phyloP scores from a whole-genome alignment of 106 monocot species.

The Narthecium ossifragum region DNA sequence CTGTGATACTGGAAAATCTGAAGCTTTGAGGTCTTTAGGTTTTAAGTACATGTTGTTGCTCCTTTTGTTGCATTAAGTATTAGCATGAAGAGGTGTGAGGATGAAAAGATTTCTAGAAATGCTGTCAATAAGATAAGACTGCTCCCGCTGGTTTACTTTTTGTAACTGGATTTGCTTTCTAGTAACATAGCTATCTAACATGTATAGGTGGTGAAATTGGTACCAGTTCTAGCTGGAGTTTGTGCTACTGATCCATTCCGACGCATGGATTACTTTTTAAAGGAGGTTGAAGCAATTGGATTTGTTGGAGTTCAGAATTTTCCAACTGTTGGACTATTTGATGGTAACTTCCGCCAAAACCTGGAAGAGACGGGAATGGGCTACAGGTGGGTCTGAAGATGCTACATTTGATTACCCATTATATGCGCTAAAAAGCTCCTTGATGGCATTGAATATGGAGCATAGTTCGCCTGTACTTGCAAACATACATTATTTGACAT shows the following conservation, averaged over 20 bases:
- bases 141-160: too few species aligned
- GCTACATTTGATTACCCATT: neutral
- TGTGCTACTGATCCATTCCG: constrained; percentile 98
- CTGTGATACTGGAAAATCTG: too few species aligned
- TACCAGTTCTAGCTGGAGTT: constrained; percentile 93
- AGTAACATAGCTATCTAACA: too few species aligned
- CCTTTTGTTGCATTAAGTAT: too few species aligned
- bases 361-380: constrained; percentile 98
- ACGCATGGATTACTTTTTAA: constrained; percentile 72
- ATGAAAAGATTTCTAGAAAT: too few species aligned
- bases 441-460: neutral
- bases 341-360: constrained; percentile 96
- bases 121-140: too few species aligned
- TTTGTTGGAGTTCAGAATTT: constrained; percentile 93
- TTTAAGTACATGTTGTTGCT: too few species aligned
- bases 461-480: neutral
- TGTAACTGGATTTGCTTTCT: too few species aligned
- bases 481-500: too few species aligned
- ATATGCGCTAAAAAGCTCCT: neutral
- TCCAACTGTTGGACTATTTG: constrained; percentile 91
- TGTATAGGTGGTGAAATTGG: constrained; percentile 73
- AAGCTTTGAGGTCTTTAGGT: too few species aligned
- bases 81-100: too few species aligned
- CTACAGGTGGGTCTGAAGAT: constrained; percentile 51
- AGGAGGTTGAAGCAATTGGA: constrained; percentile 68